phyloP scores from a whole-genome alignment of 768 basidiomycete genomes.

The Leccinum boreale region DNA sequence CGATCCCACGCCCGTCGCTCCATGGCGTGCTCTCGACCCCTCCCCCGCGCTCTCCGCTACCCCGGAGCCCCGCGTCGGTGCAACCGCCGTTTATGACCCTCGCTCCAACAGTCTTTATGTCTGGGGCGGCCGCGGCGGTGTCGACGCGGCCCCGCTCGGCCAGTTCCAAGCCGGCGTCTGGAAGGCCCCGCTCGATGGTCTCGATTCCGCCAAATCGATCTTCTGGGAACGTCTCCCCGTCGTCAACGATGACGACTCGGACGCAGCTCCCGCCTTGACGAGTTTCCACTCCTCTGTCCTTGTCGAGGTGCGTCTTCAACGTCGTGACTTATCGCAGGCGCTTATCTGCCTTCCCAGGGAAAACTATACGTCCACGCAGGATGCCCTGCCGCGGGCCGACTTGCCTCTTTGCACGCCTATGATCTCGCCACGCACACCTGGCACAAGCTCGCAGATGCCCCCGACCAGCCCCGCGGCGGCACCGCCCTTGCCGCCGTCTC shows the following conservation, averaged over 20 bases:
- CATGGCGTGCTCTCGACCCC: conserved; percentile 20
- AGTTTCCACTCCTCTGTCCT: conserved; percentile 37
- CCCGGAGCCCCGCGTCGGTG: conserved; percentile 24
- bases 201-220: background rate
- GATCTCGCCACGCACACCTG: conserved; percentile 29
- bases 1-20: background rate
- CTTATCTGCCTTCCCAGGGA: conserved; percentile 15
- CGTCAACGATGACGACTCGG: conserved; percentile 26
- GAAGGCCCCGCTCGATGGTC: conserved; percentile 17
- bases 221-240: conserved; percentile 31
- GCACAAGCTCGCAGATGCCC: conserved; percentile 34
- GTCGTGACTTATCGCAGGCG: background rate
- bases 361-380: conserved; percentile 40
- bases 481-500: conserved; percentile 35
- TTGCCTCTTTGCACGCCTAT: conserved; percentile 34
- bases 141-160: conserved; percentile 33
- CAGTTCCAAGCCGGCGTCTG: conserved; percentile 30
- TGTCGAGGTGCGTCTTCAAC: conserved; percentile 21
- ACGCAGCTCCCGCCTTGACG: conserved; percentile 30
- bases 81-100: conserved; percentile 20
- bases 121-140: conserved; percentile 46
- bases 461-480: conserved; percentile 38
- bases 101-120: conserved; percentile 30
- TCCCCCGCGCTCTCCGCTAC: conserved; percentile 15
- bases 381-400: conserved; percentile 37